Percentiles rank a stretch among this genome's conserved stretches.
phyloP scores from a whole-genome alignment of 768 basidiomycete genomes.

The Tylopilus sp. region DNA sequence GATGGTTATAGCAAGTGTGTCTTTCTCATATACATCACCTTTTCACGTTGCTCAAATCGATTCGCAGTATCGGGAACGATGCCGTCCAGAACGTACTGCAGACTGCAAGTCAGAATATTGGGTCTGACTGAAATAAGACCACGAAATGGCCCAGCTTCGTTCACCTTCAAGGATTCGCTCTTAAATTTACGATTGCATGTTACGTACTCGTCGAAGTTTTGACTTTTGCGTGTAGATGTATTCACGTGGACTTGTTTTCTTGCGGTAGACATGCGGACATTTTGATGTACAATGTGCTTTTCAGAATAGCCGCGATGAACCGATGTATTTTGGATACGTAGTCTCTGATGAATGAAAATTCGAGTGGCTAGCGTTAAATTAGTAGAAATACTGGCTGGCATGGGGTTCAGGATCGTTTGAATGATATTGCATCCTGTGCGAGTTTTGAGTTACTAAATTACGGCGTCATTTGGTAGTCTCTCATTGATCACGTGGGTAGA shows the following conservation, averaged over 20 bases:
- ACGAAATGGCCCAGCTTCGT: background rate
- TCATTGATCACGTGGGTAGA: conserved; percentile 20
- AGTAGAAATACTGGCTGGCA: too few relatives aligned
- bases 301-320: too few relatives aligned
- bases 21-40: background rate
- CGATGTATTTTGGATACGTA: too few relatives aligned
- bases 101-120: conserved; percentile 36
- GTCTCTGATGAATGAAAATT: too few relatives aligned
- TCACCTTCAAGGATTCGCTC: background rate
- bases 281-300: too few relatives aligned
- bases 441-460: too few relatives aligned
- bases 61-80: conserved; percentile 28
- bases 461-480: too few relatives aligned
- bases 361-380: too few relatives aligned
- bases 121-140: conserved; percentile 17
- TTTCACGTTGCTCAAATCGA: conserved; percentile 1
- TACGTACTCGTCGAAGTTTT: background rate
- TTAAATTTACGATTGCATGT: background rate
- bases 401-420: too few relatives aligned
- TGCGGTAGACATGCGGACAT: too few relatives aligned
- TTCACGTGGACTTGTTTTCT: background rate
- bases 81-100: conserved; percentile 31
- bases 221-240: background rate
- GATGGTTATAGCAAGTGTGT: conserved; percentile 54
- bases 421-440: too few relatives aligned